These are phyloP conservation scores for Metschnikowia kofuensis DNA, from an alignment of 805 yeast species.

Conservation along the genomic window DNA sequence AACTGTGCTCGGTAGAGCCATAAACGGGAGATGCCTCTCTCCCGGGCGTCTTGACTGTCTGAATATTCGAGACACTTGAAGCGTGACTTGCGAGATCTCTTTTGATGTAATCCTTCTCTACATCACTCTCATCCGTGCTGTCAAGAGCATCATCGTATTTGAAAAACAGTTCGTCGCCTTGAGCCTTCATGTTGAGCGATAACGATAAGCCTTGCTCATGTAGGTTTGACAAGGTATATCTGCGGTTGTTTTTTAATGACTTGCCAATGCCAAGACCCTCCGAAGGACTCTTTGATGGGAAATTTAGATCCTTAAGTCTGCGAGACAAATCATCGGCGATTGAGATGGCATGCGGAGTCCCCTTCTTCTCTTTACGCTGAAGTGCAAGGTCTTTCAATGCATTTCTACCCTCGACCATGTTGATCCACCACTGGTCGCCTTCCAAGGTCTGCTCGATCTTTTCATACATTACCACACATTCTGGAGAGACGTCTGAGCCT, in stretches of 20 bases:
- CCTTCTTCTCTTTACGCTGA: slow-evolving; percentile 21
- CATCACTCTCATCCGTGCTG: slow-evolving; percentile 24
- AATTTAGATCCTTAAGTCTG: slow-evolving; percentile 22
- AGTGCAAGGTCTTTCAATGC: slow-evolving; percentile 33
- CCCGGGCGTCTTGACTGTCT: too few relatives aligned
- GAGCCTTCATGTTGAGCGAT: slow-evolving; percentile 72
- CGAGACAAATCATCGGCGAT: slow-evolving; percentile 12
- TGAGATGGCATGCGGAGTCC: slow-evolving; percentile 5
- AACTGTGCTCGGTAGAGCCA: too few relatives aligned
- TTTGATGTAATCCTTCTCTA: slow-evolving; percentile 19
- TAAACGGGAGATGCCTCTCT: too few relatives aligned
- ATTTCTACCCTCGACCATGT: slow-evolving; percentile 57
- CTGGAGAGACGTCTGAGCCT: slow-evolving; percentile 48
- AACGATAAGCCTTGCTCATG: slow-evolving; percentile 68
- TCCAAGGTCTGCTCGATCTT: slow-evolving; percentile 50
- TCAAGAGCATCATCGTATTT: slow-evolving; percentile 23
- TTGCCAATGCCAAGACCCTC: slow-evolving; percentile 14
- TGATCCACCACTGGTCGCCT: slow-evolving; percentile 85
- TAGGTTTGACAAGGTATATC: slow-evolving; percentile 58
- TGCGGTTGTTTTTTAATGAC: slow-evolving; percentile 29
- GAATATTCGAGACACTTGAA: slow-evolving; percentile 2
- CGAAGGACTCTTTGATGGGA: slow-evolving; percentile 17
- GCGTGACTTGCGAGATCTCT: slow-evolving; percentile 5
- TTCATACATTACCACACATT: slow-evolving; percentile 27
- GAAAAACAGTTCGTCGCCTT: slow-evolving; percentile 29